Percentiles rank a stretch among this genome's conserved stretches.
These are phyloP conservation scores for Ballota nigra DNA, from an alignment of 257 asterid species.

Conservation along the genomic window DNA sequence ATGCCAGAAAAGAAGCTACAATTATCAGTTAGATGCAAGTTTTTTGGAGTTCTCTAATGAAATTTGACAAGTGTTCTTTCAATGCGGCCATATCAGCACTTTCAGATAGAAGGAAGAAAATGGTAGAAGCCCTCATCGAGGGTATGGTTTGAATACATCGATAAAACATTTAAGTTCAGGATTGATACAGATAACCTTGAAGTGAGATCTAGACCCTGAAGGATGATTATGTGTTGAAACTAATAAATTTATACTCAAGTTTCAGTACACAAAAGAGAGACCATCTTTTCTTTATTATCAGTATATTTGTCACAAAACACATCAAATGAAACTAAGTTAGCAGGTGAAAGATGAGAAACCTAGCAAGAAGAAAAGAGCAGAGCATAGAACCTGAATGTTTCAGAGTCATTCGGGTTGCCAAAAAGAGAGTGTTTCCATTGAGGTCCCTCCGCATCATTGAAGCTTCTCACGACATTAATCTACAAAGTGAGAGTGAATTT, in stretches of 20 bases:
- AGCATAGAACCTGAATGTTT: slow-evolving; percentile 73
- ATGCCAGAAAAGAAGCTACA: too few relatives aligned
- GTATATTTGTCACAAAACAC: slow-evolving; percentile 11
- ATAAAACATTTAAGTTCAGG: not conserved
- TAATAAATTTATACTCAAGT: not conserved
- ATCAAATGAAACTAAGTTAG: not conserved
- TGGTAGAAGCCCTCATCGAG: slow-evolving; percentile 6
- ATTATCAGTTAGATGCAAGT: too few relatives aligned
- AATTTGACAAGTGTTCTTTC: not conserved
- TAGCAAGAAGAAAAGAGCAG: slow-evolving; percentile 12
- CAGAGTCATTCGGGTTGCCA: slow-evolving; percentile 94
- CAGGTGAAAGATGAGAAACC: slow-evolving; percentile 15
- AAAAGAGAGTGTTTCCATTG: slow-evolving; percentile 96
- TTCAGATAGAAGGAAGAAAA: slow-evolving; percentile 7
- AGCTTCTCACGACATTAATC: slow-evolving; percentile 92
- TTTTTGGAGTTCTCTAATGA: too few relatives aligned
- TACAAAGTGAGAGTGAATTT: slow-evolving; percentile 29
- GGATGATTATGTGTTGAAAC: slow-evolving; percentile 1
- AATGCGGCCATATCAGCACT: slow-evolving; percentile 6
- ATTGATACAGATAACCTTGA: slow-evolving; percentile 4
- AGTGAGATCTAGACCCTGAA: slow-evolving; percentile 7
- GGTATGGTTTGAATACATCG: not conserved
- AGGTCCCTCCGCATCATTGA: slow-evolving; percentile 79
- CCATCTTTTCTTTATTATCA: not conserved
- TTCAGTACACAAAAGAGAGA: not conserved